Evolutionary conservation across 371 early-diverging fungal genomes (phyloP).

Genomic region (Thermomucor indicae-seudaticae): DNA sequence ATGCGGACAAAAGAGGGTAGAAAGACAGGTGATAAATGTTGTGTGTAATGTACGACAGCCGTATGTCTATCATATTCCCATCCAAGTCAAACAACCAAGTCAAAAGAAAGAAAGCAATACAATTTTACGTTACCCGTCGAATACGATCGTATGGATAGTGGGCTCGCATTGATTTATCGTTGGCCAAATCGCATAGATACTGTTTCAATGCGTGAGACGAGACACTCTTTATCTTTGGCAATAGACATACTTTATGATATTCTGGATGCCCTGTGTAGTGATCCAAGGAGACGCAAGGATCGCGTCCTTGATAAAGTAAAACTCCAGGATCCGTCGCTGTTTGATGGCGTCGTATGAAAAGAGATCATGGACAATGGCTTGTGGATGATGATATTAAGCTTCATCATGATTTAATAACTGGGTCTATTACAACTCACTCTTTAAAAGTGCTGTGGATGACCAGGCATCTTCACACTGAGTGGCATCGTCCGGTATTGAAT

Average conservation of each 20-base stretch:
- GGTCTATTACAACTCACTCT: no score
- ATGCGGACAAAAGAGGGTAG: not conserved
- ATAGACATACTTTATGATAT: conserved; percentile 28
- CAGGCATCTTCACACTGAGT: not conserved
- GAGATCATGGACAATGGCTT: conserved; percentile 19
- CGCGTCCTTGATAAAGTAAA: conserved; percentile 20
- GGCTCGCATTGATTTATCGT: conserved; percentile 43
- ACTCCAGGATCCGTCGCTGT: conserved; percentile 18
- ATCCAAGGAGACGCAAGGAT: conserved; percentile 32
- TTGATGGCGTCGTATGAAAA: conserved; percentile 16
- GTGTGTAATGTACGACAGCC: conserved; percentile 49
- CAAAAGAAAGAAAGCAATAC: not conserved
- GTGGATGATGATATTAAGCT: not conserved
- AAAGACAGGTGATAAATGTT: conserved; percentile 22
- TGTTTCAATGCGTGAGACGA: conserved; percentile 1
- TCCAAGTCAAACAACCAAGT: not conserved
- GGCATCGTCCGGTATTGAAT: not conserved
- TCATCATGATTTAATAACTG: no score
- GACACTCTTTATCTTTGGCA: not conserved
- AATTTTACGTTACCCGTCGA: conserved; percentile 25
- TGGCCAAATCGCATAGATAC: conserved; percentile 42
- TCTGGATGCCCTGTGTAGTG: conserved; percentile 34
- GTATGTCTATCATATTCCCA: conserved; percentile 31
- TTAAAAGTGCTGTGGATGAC: not conserved
- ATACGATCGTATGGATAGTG: conserved; percentile 32